These are phyloP conservation scores for Leptoxyphium fumago DNA, from an alignment of 2,329 filamentous ascomycete genomes.

Conservation along the genomic window DNA sequence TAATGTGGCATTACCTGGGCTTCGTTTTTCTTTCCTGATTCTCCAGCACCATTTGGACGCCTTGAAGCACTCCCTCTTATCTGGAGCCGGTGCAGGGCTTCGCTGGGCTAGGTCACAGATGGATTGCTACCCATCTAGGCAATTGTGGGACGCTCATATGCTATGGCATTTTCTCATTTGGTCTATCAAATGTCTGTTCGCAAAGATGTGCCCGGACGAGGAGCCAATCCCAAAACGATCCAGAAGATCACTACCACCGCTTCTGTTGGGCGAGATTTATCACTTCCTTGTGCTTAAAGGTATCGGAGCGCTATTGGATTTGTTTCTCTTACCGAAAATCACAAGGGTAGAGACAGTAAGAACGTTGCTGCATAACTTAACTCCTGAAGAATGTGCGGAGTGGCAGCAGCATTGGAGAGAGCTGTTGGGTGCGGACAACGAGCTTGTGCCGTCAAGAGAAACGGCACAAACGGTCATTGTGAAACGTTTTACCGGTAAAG, in stretches of 20 bases:
- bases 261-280: not conserved
- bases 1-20: too few relatives aligned
- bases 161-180: conserved; percentile 2
- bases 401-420: not conserved
- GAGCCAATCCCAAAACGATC: not conserved
- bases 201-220: not conserved
- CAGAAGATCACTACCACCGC: not conserved
- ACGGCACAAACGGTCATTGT: not conserved
- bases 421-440: not conserved
- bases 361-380: not conserved
- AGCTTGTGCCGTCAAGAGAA: not conserved
- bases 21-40: conserved; percentile 1
- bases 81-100: not conserved
- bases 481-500: not conserved
- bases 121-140: not conserved
- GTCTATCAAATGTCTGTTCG: not conserved
- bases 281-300: not conserved
- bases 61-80: not conserved
- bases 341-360: too few relatives aligned
- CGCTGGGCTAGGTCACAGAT: too few relatives aligned
- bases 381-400: not conserved
- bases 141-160: not conserved
- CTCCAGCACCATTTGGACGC: conserved; percentile 3
- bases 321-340: too few relatives aligned
- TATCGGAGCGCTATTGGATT: not conserved